Conservation (phyloP, 202 grass and related monocot genomes). For the Zoysia matrella region DNA sequence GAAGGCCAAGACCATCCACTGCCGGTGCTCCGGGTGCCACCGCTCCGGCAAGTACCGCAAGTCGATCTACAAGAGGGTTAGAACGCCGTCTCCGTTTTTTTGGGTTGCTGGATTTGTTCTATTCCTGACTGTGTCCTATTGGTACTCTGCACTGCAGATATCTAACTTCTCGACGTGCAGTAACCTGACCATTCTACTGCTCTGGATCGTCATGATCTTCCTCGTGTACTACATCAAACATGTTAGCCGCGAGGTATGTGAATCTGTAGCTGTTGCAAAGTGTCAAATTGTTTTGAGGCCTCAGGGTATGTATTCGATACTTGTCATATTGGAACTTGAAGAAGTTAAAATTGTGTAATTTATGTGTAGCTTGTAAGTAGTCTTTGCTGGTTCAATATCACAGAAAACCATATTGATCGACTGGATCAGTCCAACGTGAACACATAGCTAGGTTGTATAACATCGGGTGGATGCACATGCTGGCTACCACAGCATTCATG, state of each 20-base stretch:
- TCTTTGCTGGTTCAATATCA: not conserved
- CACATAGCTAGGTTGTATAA: not conserved
- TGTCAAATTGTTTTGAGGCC: not conserved
- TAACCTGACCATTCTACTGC: conserved; percentile 85
- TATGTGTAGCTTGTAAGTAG: not conserved
- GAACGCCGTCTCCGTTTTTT: not conserved
- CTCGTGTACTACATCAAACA: conserved; percentile 97
- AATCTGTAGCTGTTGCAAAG: too few relatives aligned
- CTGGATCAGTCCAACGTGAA: not conserved
- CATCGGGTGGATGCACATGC: not conserved
- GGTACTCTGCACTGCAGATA: conserved; percentile 59
- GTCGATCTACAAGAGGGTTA: conserved; percentile 95
- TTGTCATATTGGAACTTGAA: not conserved
- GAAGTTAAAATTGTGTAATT: not conserved
- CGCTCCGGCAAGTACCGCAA: conserved; percentile 91
- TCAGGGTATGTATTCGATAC: not conserved
- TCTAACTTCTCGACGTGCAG: conserved; percentile 97
- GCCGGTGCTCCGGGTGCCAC: conserved; percentile 78
- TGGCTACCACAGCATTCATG: not conserved
- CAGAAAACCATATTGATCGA: not conserved
- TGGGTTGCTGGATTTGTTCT: not conserved
- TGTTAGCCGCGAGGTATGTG: conserved; percentile 81
- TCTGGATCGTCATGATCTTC: conserved; percentile 90
- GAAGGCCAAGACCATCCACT: conserved; percentile 93
- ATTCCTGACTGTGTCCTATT: not conserved